Evolutionary conservation across 106 monocot species (phyloP).

Genomic region (Dendrobium officinale): DNA sequence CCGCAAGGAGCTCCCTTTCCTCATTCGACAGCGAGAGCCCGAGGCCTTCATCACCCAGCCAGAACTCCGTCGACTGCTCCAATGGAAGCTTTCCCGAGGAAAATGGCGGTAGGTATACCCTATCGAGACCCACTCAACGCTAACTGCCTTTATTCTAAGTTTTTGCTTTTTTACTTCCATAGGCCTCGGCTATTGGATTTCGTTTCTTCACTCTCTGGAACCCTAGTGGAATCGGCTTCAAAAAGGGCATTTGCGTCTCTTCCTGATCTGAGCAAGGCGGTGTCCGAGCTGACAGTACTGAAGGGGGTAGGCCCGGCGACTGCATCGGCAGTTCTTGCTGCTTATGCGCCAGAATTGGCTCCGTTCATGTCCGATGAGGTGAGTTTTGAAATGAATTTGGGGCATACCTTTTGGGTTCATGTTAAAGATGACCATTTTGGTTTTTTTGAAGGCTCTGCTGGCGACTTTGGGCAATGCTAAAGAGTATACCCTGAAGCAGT

Average conservation of each 20-base stretch:
- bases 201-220: slow-evolving; percentile 47
- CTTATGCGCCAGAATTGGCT: slow-evolving; percentile 72
- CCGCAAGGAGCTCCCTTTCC: slow-evolving; percentile 44
- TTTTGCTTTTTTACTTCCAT: not conserved
- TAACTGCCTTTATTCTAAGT: not conserved
- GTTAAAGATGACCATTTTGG: not conserved
- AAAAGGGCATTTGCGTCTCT: slow-evolving; percentile 52
- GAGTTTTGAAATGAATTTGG: not conserved
- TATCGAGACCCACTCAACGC: not conserved
- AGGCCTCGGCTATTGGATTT: slow-evolving; percentile 75
- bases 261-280: slow-evolving; percentile 57
- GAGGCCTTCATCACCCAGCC: slow-evolving; percentile 57
- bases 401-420: not conserved
- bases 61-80: slow-evolving; percentile 69
- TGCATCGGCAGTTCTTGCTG: slow-evolving; percentile 82
- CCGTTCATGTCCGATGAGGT: slow-evolving; percentile 99
- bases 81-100: slow-evolving; percentile 94
- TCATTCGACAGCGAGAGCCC: slow-evolving; percentile 47
- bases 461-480: slow-evolving; percentile 58
- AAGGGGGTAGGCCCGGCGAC: slow-evolving; percentile 93
- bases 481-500: slow-evolving; percentile 91
- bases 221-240: slow-evolving; percentile 55
- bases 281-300: slow-evolving; percentile 59
- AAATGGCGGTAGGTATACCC: slow-evolving; percentile 64
- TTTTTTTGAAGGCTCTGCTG: slow-evolving; percentile 40